phyloP scores from a whole-genome alignment of 257 asterid species.

The Solanum acaule region DNA sequence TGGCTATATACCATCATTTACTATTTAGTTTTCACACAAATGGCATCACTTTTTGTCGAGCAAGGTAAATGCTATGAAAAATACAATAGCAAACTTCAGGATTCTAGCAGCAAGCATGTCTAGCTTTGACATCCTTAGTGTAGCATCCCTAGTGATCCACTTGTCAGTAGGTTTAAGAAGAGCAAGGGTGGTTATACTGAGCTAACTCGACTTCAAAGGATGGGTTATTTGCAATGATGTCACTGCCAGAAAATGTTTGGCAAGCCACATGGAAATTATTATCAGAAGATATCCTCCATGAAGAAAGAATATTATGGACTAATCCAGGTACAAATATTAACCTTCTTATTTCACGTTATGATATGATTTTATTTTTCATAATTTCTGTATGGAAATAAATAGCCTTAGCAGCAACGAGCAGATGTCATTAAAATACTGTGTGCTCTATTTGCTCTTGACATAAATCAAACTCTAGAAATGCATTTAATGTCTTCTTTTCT shows the following conservation, averaged over 20 bases:
- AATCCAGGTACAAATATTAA: not conserved
- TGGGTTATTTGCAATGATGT: not conserved
- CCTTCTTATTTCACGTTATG: not conserved
- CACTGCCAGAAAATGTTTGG: not conserved
- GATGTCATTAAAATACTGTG: not conserved
- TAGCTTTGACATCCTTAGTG: constrained; percentile 84
- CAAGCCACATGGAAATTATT: not conserved
- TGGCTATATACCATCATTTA: constrained; percentile 92
- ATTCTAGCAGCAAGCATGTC: constrained; percentile 95
- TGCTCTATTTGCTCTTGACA: not conserved
- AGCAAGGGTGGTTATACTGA: not conserved
- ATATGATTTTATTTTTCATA: not conserved
- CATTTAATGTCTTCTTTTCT: constrained; percentile 19
- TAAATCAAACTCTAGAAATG: not conserved
- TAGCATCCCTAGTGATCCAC: constrained; percentile 52
- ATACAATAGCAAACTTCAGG: constrained; percentile 43
- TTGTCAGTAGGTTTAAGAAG: constrained; percentile 26
- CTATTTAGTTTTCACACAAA: constrained; percentile 80
- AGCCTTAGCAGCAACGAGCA: not conserved
- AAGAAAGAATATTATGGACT: not conserved
- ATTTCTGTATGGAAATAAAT: not conserved
- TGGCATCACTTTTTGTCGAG: constrained; percentile 84
- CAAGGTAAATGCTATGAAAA: constrained; percentile 18
- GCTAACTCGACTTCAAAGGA: not conserved
- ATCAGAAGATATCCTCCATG: not conserved